phyloP scores from a whole-genome alignment of 768 basidiomycete species.

The Lactifluus pinguis region DNA sequence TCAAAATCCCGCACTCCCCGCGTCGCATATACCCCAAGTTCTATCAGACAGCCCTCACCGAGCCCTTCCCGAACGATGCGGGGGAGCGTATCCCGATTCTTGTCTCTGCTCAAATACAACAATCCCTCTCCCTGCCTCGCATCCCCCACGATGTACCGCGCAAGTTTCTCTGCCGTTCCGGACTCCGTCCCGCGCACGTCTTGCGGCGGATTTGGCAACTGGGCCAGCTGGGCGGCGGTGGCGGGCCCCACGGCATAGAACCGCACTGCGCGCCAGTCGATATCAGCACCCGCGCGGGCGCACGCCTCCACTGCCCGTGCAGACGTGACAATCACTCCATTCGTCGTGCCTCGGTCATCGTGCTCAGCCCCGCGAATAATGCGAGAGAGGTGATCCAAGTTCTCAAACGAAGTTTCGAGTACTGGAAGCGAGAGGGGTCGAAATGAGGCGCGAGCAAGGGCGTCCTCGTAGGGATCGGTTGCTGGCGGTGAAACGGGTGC shows the following conservation, averaged over 20 bases:
- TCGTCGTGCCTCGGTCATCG: conserved; percentile 21
- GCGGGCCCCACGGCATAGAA: conserved; percentile 75
- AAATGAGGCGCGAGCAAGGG: conserved; percentile 42
- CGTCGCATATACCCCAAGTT: conserved; percentile 66
- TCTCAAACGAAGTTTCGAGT: conserved; percentile 54
- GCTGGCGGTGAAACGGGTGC: conserved; percentile 26
- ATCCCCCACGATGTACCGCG: conserved; percentile 47
- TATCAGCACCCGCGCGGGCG: conserved; percentile 21
- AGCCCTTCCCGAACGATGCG: conserved; percentile 33
- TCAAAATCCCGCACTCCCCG: conserved; percentile 44
- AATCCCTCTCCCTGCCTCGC: conserved; percentile 31
- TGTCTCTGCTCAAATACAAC: conserved; percentile 81
- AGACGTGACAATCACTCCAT: conserved; percentile 73
- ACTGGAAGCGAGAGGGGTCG: conserved; percentile 54
- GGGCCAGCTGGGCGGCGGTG: conserved; percentile 38
- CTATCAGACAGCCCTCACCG: conserved; percentile 36
- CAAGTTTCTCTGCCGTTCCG: conserved; percentile 64
- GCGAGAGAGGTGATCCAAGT: conserved; percentile 36
- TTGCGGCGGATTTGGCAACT: conserved; percentile 23
- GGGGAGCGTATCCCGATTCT: conserved; percentile 64
- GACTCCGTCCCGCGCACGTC: conserved; percentile 41
- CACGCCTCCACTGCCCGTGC: conserved; percentile 71
- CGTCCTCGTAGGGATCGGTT: conserved; percentile 51
- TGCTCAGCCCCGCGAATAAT: conserved; percentile 27
- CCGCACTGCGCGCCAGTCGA: conserved; percentile 46